phyloP scores from a whole-genome alignment of 176 grass and related monocot genomes.

The Zizania latifolia region DNA sequence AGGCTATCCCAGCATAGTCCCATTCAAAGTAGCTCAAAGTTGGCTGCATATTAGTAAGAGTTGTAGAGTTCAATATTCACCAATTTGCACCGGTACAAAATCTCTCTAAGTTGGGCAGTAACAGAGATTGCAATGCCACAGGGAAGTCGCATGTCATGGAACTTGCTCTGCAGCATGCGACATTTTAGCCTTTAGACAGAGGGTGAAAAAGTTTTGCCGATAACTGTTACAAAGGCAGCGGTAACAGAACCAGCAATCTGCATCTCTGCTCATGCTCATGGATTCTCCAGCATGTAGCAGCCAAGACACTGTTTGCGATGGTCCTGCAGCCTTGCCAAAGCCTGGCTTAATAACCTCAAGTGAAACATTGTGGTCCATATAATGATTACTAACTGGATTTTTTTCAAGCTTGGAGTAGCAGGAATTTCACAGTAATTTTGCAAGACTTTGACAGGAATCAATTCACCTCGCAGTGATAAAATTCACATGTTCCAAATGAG shows the following conservation, averaged over 20 bases:
- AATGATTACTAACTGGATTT: background rate
- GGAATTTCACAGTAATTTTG: no score
- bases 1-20: background rate
- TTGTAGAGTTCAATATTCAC: no score
- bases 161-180: background rate
- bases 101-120: background rate
- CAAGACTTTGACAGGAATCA: no score
- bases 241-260: constrained; percentile 20
- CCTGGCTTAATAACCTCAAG: constrained; percentile 12
- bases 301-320: background rate
- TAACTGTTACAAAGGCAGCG: constrained; percentile 2
- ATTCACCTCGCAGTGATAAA: no score
- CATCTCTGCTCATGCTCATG: constrained; percentile 28
- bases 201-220: background rate
- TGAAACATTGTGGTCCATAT: background rate
- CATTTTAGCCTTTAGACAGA: background rate
- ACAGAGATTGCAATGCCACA: background rate
- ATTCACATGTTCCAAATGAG: background rate
- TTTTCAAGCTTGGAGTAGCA: background rate
- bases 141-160: background rate
- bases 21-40: background rate
- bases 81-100: background rate
- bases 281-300: constrained; percentile 28
- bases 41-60: background rate
- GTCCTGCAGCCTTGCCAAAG: constrained; percentile 39